Conservation (phyloP, 2,329 filamentous ascomycete genomes). For the Zasmidium angulare region DNA sequence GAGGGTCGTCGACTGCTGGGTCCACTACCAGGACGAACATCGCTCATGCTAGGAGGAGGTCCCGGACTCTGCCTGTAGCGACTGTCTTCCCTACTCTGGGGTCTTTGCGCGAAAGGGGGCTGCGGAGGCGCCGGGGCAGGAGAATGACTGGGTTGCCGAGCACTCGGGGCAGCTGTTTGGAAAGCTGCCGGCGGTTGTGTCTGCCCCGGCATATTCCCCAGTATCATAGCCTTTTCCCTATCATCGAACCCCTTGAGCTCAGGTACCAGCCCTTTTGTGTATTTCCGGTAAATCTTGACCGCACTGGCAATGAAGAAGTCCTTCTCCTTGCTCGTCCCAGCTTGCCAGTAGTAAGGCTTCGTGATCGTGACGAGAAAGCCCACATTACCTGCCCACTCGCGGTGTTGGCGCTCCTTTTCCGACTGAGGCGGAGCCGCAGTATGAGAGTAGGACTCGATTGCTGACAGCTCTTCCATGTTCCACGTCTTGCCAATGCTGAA, state of each 20-base stretch:
- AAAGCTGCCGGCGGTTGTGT: conserved; percentile 13
- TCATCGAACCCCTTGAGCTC: conserved; percentile 79
- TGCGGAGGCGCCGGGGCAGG: conserved; percentile 27
- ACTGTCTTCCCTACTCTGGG: conserved; percentile 31
- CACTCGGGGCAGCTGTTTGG: background rate
- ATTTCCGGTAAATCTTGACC: conserved; percentile 95
- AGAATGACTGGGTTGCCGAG: conserved; percentile 12
- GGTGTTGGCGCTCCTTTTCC: conserved; percentile 60
- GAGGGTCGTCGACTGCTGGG: conserved; percentile 20
- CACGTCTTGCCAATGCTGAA: conserved; percentile 99
- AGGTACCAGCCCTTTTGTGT: conserved; percentile 81
- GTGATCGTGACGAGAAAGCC: conserved; percentile 87
- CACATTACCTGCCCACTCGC: conserved; percentile 75
- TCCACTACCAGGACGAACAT: conserved; percentile 19
- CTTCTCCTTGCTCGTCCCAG: conserved; percentile 91
- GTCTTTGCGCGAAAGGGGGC: conserved; percentile 34
- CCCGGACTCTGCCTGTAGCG: conserved; percentile 32
- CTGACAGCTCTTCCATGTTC: conserved; percentile 85
- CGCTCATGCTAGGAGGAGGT: conserved; percentile 30
- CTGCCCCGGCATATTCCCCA: conserved; percentile 46
- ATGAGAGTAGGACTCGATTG: conserved; percentile 76
- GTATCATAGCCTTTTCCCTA: conserved; percentile 72
- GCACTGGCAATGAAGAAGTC: conserved; percentile 97
- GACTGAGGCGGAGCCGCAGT: conserved; percentile 45
- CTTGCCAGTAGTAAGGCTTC: conserved; percentile 97